phyloP scores from a whole-genome alignment of 2,329 filamentous ascomycete genomes.

The Aspergillus neotritici region DNA sequence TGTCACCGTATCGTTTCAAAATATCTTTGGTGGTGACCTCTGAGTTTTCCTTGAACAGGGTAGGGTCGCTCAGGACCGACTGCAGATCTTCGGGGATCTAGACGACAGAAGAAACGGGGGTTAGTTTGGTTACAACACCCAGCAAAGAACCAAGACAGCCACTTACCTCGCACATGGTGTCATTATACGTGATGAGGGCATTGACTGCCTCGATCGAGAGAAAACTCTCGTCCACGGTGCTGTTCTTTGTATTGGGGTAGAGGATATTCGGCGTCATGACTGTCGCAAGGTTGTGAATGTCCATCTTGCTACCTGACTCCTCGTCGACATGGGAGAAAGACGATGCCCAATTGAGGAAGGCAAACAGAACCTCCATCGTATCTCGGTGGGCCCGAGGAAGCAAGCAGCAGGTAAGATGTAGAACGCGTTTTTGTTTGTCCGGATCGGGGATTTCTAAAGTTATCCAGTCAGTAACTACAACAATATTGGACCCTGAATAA shows the following conservation, averaged over 20 bases:
- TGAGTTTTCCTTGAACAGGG: slow-evolving; percentile 71
- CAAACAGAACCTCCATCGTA: slow-evolving; percentile 89
- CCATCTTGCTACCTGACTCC: slow-evolving; percentile 97
- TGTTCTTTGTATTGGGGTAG: slow-evolving; percentile 62
- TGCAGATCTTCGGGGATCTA: slow-evolving; percentile 92
- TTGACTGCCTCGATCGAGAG: slow-evolving; percentile 89
- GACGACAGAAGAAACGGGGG: neutral
- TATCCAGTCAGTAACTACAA: neutral
- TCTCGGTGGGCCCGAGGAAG: slow-evolving; percentile 89
- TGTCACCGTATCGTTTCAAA: slow-evolving; percentile 83
- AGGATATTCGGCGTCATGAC: slow-evolving; percentile 96
- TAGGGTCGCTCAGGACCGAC: slow-evolving; percentile 75
- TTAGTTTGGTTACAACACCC: neutral
- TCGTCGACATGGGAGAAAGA: slow-evolving; percentile 97
- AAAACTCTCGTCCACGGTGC: slow-evolving; percentile 82
- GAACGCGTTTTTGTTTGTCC: slow-evolving; percentile 72
- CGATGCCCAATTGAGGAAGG: slow-evolving; percentile 94
- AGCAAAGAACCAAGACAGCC: slow-evolving; percentile 12
- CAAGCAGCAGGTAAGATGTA: slow-evolving; percentile 88
- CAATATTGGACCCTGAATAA: slow-evolving; percentile 7
- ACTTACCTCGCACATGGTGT: slow-evolving; percentile 92
- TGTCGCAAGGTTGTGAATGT: slow-evolving; percentile 92
- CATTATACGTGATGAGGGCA: slow-evolving; percentile 84
- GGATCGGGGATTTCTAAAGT: slow-evolving; percentile 66
- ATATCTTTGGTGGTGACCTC: slow-evolving; percentile 98